Evolutionary conservation across 352 stramenopile genomes (phyloP), one percentile per base, ranked within the genome.

Genomic region (Globisporangium radiosum): DNA sequence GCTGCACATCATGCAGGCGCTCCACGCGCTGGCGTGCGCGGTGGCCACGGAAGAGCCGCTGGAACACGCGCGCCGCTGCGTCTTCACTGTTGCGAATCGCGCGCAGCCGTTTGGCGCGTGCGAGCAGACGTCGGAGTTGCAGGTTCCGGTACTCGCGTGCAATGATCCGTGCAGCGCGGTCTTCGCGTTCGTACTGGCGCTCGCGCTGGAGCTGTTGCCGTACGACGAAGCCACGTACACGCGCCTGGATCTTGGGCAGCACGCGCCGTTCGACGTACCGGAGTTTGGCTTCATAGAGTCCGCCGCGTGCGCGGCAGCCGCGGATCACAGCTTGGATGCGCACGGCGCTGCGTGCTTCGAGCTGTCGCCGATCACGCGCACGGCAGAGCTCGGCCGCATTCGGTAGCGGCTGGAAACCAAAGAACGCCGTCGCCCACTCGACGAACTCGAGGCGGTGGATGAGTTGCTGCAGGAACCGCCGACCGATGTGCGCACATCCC

Each of bases 241-340:
- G 74, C 11, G 72, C 88, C 67, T 96, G 88, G 11, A 93, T 85
- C 45, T 78, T 83, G 2, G 88, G 82, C 8, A 95, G 63, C 44
- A 81, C 72, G 25, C 63, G 71, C 37, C 71, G 70, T 52, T 88
- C 79, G 7, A 94, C 78, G 55, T 80, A 87, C 10, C 75, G 72
- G 25, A 90, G 71, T 38, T 85, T 89, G 38, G 82, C 77, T 49
- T 85, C 70, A 70, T 71, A 81, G 5, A 95, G 70, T 8, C 88
- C 88, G 13, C 84, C 83, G 19, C 85, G 73, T 17, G 78, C 73
- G 25, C 94, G 69, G 36, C 85, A 93, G 0, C 88, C 81, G 15
- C 88, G 81, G 65, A 95, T 93, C 5, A 87, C 69, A 7, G 78
- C 78, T 56, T 97, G 89, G 56, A 97, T 90, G 57, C 76, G 71